Evolutionary conservation across 2,329 filamentous ascomycete genomes (phyloP), one percentile per base, ranked within the genome.

Genomic region (Lojkania enalia): DNA sequence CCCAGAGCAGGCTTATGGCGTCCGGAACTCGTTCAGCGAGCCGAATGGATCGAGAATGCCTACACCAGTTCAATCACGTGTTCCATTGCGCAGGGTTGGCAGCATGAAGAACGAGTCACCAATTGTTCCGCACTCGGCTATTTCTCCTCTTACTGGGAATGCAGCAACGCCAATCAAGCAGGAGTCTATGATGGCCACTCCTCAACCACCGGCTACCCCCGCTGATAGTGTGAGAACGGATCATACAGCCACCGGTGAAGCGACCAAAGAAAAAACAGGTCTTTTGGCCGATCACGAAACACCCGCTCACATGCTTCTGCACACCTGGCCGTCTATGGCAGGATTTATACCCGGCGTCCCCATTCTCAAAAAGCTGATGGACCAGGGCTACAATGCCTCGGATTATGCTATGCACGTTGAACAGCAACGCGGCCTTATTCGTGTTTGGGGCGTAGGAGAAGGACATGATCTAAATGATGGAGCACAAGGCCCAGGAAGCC

Each of bases 241-340:
- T 16, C 53, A 53, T 27, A 60, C 60, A 20, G 55, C 51, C 29
- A 32, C 39, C 4, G 51, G 49, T 7, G 55, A 49, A 14, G 39
- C 41, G 18, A 46, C 51, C 5, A 58, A 63, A 36, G 61, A 65
- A 16, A 63, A 55, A 36, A 52, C 42, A 6, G 64, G 63, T n/a
- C 88, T 95, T 44, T 88, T 90, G 1, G 81, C 85, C 20, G 88
- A 95, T 55, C 92, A 97, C 62, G 95, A 89, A 0, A 96, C 91
- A 0, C 83, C 90, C n/a, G 90, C 90, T 1, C 88, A 94, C 39
- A 82, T 90, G 51, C 75, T 97, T 14, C 74, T 97, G 71, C 77
- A 63, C 72, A 78, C 50, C 64, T 96, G 62, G 83, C 88, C 23
- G 43, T 75, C 58, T 6, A 63, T 66, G 59, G 74, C 76, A 21